phyloP scores from a whole-genome alignment of 140 eudicot species.

The Senecio squalidus region DNA sequence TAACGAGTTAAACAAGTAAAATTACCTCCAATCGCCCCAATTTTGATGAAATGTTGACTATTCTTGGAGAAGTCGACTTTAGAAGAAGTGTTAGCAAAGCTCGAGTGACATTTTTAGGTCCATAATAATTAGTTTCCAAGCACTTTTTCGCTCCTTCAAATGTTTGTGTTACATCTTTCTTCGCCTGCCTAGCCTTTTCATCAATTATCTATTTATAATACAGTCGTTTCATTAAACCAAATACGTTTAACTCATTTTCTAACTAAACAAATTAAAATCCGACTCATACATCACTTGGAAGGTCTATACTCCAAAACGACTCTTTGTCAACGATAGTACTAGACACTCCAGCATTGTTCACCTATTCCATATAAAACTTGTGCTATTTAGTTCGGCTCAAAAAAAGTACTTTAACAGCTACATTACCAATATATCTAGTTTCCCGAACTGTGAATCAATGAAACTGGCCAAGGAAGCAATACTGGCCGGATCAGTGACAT shows the following conservation, averaged over 20 bases:
- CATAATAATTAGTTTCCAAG: constrained; percentile 35
- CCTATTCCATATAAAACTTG: constrained; percentile 10
- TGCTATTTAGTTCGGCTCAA: too few species aligned
- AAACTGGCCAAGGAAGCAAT: constrained; percentile 22
- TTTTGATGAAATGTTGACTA: constrained; percentile 36
- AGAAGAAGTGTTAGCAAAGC: constrained; percentile 32
- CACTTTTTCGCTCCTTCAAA: constrained; percentile 34
- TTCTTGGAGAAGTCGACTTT: constrained; percentile 26
- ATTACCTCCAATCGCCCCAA: constrained; percentile 26
- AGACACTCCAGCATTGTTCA: constrained; percentile 35
- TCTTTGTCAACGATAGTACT: constrained; percentile 31
- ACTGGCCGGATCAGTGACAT: constrained; percentile 31
- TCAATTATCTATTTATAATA: constrained; percentile 16
- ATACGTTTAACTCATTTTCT: neutral
- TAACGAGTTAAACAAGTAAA: neutral
- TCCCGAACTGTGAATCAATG: constrained; percentile 15
- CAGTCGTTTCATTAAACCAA: neutral
- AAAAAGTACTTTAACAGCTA: neutral
- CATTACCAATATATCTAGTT: constrained; percentile 32
- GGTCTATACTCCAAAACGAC: constrained; percentile 25
- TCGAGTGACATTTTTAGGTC: constrained; percentile 32
- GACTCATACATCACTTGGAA: constrained; percentile 26
- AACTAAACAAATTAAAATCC: neutral
- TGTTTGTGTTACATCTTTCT: constrained; percentile 13
- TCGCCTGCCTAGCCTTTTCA: constrained; percentile 22